phyloP scores from a whole-genome alignment of 768 basidiomycete species.

The Pluteus cervinus region DNA sequence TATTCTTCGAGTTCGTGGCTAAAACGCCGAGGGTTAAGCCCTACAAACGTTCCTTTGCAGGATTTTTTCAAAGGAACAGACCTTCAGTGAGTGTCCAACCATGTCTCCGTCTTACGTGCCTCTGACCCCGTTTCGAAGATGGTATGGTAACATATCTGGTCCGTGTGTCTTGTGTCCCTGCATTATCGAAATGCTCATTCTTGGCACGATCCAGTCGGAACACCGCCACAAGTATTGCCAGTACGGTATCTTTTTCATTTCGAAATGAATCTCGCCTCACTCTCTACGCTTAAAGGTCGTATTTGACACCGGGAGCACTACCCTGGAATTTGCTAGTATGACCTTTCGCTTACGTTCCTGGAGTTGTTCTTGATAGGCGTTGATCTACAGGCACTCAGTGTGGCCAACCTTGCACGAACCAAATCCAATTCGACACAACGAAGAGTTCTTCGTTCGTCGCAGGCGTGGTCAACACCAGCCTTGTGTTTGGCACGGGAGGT shows the following conservation, averaged over 20 bases:
- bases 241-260: conserved; percentile 16
- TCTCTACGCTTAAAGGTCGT: conserved; percentile 31
- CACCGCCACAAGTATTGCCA: conserved; percentile 42
- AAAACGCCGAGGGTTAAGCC: conserved; percentile 30
- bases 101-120: conserved; percentile 1
- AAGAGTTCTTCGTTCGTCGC: conserved; percentile 48
- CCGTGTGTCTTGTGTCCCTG: conserved; percentile 4
- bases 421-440: conserved; percentile 39
- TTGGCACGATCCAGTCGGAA: conserved; percentile 32
- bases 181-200: conserved; percentile 2
- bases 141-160: conserved; percentile 49
- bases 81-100: conserved; percentile 36
- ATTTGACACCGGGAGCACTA: conserved; percentile 51
- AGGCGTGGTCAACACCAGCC: conserved; percentile 31
- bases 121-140: conserved; percentile 22
- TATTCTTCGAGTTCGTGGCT: too few relatives aligned
- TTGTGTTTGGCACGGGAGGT: conserved; percentile 49
- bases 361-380: conserved; percentile 2
- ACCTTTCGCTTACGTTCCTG: not conserved
- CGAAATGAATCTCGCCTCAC: not conserved
- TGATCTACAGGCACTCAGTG: conserved; percentile 36
- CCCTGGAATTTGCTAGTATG: conserved; percentile 44
- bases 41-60: conserved; percentile 36
- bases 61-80: conserved; percentile 55
- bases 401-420: conserved; percentile 33